These are phyloP conservation scores for Trichoderma sp. DNA, from an alignment of 2,329 filamentous ascomycete species.

Conservation along the genomic window DNA sequence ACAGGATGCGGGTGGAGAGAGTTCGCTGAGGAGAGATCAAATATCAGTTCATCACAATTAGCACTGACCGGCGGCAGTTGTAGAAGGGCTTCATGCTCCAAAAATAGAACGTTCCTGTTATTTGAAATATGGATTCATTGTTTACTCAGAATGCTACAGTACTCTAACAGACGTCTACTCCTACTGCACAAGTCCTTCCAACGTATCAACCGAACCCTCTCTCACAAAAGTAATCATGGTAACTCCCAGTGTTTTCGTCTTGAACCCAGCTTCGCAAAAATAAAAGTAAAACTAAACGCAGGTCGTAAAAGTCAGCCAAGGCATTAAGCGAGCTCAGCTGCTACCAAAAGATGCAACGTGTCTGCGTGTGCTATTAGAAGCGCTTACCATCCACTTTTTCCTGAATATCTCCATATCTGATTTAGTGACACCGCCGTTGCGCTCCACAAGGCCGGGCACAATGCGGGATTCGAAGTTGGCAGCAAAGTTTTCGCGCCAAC, in stretches of 20 bases:
- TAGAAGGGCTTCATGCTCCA: background rate
- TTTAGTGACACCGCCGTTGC: background rate
- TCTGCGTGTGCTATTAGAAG: too few relatives aligned
- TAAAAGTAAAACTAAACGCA: constrained; percentile 9
- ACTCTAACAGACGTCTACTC: background rate
- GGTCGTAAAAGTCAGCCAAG: background rate
- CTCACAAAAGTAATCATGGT: constrained; percentile 7
- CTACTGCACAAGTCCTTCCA: background rate
- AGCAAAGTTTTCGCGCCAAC: constrained; percentile 69
- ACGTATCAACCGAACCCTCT: constrained; percentile 1
- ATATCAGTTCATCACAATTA: background rate
- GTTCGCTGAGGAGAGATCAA: background rate
- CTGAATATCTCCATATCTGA: background rate
- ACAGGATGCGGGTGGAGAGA: background rate
- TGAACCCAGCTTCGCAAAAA: constrained; percentile 14
- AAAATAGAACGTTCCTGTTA: background rate
- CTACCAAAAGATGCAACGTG: background rate
- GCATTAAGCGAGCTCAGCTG: background rate
- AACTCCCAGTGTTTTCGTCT: background rate
- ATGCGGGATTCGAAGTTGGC: constrained; percentile 6
- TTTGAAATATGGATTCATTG: background rate
- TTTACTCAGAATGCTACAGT: background rate
- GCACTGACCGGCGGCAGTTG: background rate
- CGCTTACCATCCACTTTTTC: constrained; percentile 13
- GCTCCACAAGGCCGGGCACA: background rate